Evolutionary conservation across 2,329 filamentous ascomycete genomes (phyloP), one percentile per base, ranked within the genome.

Genomic region (Metarhizium guizhouense): DNA sequence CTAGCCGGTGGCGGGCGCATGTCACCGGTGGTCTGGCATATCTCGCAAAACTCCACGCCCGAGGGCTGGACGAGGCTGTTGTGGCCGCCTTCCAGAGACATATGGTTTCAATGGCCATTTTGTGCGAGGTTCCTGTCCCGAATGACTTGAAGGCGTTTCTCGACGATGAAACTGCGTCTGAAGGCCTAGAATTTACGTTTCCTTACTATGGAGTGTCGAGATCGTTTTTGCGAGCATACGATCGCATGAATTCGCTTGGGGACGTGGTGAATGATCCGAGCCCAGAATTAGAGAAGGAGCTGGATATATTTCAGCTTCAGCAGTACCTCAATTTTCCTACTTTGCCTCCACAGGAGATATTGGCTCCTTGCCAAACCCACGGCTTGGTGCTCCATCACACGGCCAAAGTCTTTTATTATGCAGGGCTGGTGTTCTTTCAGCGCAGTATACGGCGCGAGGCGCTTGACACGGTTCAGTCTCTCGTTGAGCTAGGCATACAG

Each of bases 381-480:
- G 60, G 62, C 1, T 51, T 67, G 7, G 67, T 60, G 6, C 36
- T 63, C 6, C 57, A 62, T 32, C 58, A 62, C 30, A 57, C 61
- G 38, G 56, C 62, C 10, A 56, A 68, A 53, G 65, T 66, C 4
- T 71, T 70, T 55, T 71, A 71, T 59, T 71, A 70, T 34, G 68
- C 68, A 1, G 61, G 60, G 2, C 63, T 71, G 4, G 64, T 71
- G 8, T 69, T 67, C 45, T 71, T 70, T 56, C 65, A 67, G 51
- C 67, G 68, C n/a, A 64, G 61, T 4, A 58, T 71, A 6, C 65
- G 67, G 1, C 61, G 57, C 3, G 60, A 60, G 2, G 53, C 57
- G 0, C 54, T 68, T 1, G 57, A 49, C 4, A 54, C 63, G 1
- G 58, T 71, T 3, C 69, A 71, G 49, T 60, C 62, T 11, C 59